Conservation (phyloP, 139 green algal genomes). For the Chlorella sp. region DNA sequence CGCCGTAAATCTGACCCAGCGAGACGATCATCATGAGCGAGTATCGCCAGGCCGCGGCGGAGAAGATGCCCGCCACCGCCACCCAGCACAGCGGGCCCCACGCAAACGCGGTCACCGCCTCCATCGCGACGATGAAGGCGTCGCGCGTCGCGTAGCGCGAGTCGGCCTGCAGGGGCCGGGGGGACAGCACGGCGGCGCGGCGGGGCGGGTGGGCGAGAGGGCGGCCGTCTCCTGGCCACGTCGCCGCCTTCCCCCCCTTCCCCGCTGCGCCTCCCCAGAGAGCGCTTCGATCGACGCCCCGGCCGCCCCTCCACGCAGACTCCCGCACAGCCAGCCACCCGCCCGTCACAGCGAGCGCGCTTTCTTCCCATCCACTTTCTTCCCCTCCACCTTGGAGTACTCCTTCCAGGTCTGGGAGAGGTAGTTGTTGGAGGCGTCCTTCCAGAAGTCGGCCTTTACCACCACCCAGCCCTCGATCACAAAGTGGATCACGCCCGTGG, state of each 20-base stretch:
- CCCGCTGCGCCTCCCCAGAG: no score
- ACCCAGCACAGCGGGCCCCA: conserved; percentile 76
- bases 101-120: conserved; percentile 82
- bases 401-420: conserved; percentile 77
- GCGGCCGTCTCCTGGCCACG: background rate
- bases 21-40: conserved; percentile 73
- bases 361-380: no score
- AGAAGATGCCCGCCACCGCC: conserved; percentile 56
- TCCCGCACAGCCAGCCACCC: no score
- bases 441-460: conserved; percentile 70
- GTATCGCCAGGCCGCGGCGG: conserved; percentile 61
- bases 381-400: no score
- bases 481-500: conserved; percentile 81
- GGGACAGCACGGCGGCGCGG: no score
- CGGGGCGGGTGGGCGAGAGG: background rate
- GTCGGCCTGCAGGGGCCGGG: conserved; percentile 66
- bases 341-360: no score
- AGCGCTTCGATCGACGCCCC: no score
- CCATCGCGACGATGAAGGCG: conserved; percentile 84
- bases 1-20: conserved; percentile 88
- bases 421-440: conserved; percentile 65
- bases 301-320: no score
- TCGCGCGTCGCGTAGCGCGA: conserved; percentile 86
- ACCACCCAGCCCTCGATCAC: conserved; percentile 83
- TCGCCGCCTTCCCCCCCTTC: no score